phyloP scores from a whole-genome alignment of 768 basidiomycete species.

The Hypholoma sublateritium region DNA sequence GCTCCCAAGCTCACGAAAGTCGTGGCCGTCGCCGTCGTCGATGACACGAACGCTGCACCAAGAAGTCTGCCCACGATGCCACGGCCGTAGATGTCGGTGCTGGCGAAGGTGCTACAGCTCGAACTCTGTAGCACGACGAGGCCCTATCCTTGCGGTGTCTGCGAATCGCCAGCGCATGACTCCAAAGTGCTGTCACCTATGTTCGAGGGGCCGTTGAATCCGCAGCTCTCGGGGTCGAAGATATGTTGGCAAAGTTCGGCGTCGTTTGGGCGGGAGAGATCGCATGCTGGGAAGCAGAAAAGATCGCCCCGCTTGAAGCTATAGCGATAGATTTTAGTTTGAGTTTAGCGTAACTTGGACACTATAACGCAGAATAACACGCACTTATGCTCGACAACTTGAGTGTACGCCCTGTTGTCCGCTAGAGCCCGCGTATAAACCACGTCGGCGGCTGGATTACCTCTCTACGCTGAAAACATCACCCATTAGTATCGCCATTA shows the following conservation, averaged over 20 bases:
- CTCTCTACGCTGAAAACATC: constrained; percentile 42
- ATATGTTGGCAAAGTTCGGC: constrained; percentile 65
- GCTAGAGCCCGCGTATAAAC: constrained; percentile 58
- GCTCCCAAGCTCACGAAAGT: not conserved
- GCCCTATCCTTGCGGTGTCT: constrained; percentile 55
- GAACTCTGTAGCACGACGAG: constrained; percentile 36
- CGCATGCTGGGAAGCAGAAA: constrained; percentile 13
- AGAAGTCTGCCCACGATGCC: not conserved
- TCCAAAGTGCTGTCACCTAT: constrained; percentile 61
- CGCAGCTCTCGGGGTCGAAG: constrained; percentile 71
- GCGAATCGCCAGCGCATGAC: constrained; percentile 63
- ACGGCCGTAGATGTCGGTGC: constrained; percentile 23
- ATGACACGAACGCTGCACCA: not conserved
- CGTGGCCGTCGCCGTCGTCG: not conserved
- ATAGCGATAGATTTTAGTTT: too few species aligned
- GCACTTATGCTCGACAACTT: constrained; percentile 69
- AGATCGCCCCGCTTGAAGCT: constrained; percentile 62
- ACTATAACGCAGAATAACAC: constrained; percentile 16
- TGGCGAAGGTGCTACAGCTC: constrained; percentile 30
- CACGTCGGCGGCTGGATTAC: constrained; percentile 63
- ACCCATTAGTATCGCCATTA: constrained; percentile 6
- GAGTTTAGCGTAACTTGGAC: too few species aligned
- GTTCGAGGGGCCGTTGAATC: constrained; percentile 69
- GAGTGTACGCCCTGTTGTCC: constrained; percentile 36
- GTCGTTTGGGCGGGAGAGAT: constrained; percentile 38